Evolutionary conservation across 169 alveolate species (phyloP).

Genomic region (Plasmodium chabaudi): DNA sequence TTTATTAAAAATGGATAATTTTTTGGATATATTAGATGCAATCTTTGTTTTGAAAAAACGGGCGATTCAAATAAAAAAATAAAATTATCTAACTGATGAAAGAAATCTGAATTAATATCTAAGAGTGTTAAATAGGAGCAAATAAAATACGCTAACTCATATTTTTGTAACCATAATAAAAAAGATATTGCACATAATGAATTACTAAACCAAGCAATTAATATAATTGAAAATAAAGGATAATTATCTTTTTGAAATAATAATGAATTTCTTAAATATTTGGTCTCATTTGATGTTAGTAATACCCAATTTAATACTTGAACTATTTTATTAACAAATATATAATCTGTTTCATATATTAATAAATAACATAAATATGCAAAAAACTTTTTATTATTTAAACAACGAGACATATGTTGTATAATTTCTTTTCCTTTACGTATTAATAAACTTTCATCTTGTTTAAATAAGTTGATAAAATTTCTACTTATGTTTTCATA

Average conservation of each 20-base stretch:
- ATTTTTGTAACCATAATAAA: constrained; percentile 85
- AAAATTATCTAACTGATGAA: constrained; percentile 79
- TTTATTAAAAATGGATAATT: constrained; percentile 80
- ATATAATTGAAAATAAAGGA: constrained; percentile 74
- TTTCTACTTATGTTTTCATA: constrained; percentile 48
- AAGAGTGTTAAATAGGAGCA: constrained; percentile 55
- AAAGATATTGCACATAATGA: constrained; percentile 82
- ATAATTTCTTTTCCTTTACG: constrained; percentile 60
- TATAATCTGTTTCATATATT: constrained; percentile 25
- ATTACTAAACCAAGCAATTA: constrained; percentile 80
- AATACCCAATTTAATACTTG: constrained; percentile 85
- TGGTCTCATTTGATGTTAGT: constrained; percentile 84
- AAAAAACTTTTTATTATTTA: constrained; percentile 57
- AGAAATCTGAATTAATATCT: constrained; percentile 74
- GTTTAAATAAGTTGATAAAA: constrained; percentile 24
- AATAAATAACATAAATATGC: constrained; percentile 57
- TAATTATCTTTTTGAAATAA: constrained; percentile 73
- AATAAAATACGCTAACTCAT: constrained; percentile 78
- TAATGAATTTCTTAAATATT: constrained; percentile 77
- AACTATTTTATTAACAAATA: constrained; percentile 76
- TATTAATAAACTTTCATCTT: constrained; percentile 52
- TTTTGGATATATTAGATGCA: constrained; percentile 83
- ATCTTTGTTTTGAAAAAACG: constrained; percentile 81
- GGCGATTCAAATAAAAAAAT: constrained; percentile 85
- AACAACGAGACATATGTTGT: constrained; percentile 58